phyloP scores from a whole-genome alignment of 495 filamentous ascomycete species.

The Penicillium longicatenatum region DNA sequence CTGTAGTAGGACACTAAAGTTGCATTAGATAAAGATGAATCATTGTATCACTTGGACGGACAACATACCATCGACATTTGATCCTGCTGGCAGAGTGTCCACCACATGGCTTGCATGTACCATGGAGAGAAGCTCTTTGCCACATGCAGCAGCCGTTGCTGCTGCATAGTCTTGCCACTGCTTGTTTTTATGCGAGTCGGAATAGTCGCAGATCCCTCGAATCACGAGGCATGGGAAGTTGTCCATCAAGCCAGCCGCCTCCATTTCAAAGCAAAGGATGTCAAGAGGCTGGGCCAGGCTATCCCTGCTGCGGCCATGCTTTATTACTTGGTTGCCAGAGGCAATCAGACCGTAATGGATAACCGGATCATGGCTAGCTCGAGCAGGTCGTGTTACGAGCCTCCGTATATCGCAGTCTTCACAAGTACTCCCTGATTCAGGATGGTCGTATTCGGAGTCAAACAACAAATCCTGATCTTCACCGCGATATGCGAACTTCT shows the following conservation, averaged over 20 bases:
- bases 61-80: neutral
- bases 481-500: neutral
- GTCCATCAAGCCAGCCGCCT: constrained; percentile 9
- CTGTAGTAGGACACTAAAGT: neutral
- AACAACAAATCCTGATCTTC: constrained; percentile 7
- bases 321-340: constrained; percentile 40
- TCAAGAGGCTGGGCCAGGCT: neutral
- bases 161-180: constrained; percentile 39
- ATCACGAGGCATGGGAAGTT: constrained; percentile 38
- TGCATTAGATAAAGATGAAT: neutral
- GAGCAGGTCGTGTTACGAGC: constrained; percentile 10
- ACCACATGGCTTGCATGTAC: constrained; percentile 1
- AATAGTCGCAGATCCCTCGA: constrained; percentile 40
- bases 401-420: constrained; percentile 5
- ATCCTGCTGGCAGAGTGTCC: neutral
- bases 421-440: constrained; percentile 14
- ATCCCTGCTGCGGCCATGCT: constrained; percentile 32
- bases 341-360: constrained; percentile 43
- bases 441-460: constrained; percentile 7
- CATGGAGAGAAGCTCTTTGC: constrained; percentile 28
- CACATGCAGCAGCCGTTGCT: constrained; percentile 32
- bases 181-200: constrained; percentile 41
- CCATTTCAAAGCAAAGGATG: constrained; percentile 12
- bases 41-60: neutral
- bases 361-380: constrained; percentile 11